Conservation (phyloP, 108 stramenopile genomes). For the Licmophora abbreviata region DNA sequence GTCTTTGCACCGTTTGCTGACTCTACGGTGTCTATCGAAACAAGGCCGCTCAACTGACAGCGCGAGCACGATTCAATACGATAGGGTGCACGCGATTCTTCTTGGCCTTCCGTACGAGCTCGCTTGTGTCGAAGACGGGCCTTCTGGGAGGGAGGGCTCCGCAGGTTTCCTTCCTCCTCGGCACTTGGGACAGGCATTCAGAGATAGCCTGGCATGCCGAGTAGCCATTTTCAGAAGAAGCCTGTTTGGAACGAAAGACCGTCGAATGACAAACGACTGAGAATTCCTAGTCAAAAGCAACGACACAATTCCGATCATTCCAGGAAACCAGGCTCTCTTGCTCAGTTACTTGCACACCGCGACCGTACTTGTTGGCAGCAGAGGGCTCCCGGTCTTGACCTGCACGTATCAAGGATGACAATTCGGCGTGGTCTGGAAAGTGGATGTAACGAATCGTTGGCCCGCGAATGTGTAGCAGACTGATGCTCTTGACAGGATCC, state of each 20-base stretch:
- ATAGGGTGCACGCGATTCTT: not conserved
- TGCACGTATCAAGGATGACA: conserved; percentile 23
- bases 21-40: not conserved
- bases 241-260: no score
- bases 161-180: conserved; percentile 47
- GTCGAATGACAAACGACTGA: no score
- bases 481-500: not conserved
- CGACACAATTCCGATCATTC: no score
- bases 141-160: conserved; percentile 33
- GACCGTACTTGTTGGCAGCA: conserved; percentile 50
- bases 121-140: conserved; percentile 27
- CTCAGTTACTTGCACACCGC: conserved; percentile 28
- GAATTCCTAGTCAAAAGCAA: no score
- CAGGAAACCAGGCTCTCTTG: no score
- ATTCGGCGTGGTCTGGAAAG: conserved; percentile 59
- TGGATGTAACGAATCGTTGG: conserved; percentile 67
- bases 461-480: conserved; percentile 51
- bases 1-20: not conserved
- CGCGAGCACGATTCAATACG: conserved; percentile 34
- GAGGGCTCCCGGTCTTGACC: conserved; percentile 49
- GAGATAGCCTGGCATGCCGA: no score
- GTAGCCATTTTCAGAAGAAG: no score
- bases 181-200: conserved; percentile 40
- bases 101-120: not conserved
- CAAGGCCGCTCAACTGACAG: conserved; percentile 35